Base-by-base conservation (phyloP, 2,329 filamentous ascomycete genomes). In the Hypoxylon sp. region DNA sequence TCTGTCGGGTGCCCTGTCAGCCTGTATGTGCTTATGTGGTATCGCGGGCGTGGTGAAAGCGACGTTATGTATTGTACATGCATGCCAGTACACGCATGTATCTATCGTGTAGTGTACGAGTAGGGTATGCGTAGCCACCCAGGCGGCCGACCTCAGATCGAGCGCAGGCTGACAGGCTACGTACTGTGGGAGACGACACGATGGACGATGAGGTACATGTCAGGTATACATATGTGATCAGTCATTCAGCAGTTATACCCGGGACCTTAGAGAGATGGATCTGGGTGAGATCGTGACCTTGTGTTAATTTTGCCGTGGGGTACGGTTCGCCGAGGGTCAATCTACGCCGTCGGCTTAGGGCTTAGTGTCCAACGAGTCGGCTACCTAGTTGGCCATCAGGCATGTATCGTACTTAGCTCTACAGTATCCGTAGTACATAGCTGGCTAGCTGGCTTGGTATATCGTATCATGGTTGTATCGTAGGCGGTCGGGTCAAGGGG, bases 1-100 rank as follows among this genome's bases (percentile, higher is more conserved):
- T 21, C 26, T 21, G 40, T 42, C 24, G 20, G 11, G 7, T 43
- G 11, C 10, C 13, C 18, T 15, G 21, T 15, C 24, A 3, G 5
- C 10, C n/a, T 18, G 15, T 35, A 35, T 35, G 31, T 18, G 31
- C 40, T 43, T 43, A 18, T 43, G 24, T 43, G 40, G 40, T 26
- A 43, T 43, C 40, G 24, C 27, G 17, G 38, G 23, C 23, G 40
- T 43, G 24, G 21, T 43, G 52, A 60, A n/a, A 57, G 40, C 31
- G 49, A 49, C 38, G n/a, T n/a, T n/a, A n/a, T n/a, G n/a, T 31
- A 21, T 37, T 43, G 31, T 46, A 56, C 24, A 53, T 60, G 57
- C 45, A 31, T 42, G 18, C 46, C 26, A 42, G 20, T 24, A 26
- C 21, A n/a, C 17, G 23, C 37, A 13, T 21, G 18, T 29, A 29